These are phyloP conservation scores for Fomitopsis serialis DNA, from an alignment of 768 basidiomycete genomes.

Conservation along the genomic window DNA sequence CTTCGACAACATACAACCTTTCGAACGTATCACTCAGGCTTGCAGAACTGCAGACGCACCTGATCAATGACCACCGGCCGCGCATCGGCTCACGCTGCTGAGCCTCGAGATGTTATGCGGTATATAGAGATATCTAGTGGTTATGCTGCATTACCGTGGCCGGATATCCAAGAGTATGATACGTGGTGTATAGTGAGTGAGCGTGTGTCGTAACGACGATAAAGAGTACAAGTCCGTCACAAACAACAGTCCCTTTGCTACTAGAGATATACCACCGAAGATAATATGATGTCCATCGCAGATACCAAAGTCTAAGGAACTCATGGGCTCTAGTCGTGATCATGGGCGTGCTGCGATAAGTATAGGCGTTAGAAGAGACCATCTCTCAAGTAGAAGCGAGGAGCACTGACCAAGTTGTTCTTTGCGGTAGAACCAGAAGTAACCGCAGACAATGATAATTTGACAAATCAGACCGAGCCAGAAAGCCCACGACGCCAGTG, in stretches of 20 bases:
- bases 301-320: conserved; percentile 15
- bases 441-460: conserved; percentile 81
- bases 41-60: too few relatives aligned
- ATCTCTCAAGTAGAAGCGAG: neutral
- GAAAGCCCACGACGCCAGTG: conserved; percentile 80
- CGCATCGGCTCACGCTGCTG: too few relatives aligned
- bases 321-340: conserved; percentile 19
- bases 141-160: neutral
- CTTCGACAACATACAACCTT: too few relatives aligned
- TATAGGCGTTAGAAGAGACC: neutral
- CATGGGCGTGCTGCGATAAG: conserved; percentile 26
- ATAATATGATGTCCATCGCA: conserved; percentile 24
- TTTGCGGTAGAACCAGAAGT: conserved; percentile 97
- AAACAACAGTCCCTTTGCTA: conserved; percentile 18
- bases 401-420: conserved; percentile 84
- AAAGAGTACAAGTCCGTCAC: conserved; percentile 24
- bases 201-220: conserved; percentile 17
- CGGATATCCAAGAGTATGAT: conserved; percentile 11
- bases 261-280: conserved; percentile 19
- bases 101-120: too few relatives aligned
- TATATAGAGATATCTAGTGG: neutral
- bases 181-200: conserved; percentile 23
- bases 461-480: conserved; percentile 83
- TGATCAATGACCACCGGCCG: too few relatives aligned
- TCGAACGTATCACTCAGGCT: too few relatives aligned